Percentiles rank a stretch among this genome's conserved stretches.
These are phyloP conservation scores for Pestalotiopsis fici DNA, from an alignment of 2,329 filamentous ascomycete genomes.

Conservation along the genomic window DNA sequence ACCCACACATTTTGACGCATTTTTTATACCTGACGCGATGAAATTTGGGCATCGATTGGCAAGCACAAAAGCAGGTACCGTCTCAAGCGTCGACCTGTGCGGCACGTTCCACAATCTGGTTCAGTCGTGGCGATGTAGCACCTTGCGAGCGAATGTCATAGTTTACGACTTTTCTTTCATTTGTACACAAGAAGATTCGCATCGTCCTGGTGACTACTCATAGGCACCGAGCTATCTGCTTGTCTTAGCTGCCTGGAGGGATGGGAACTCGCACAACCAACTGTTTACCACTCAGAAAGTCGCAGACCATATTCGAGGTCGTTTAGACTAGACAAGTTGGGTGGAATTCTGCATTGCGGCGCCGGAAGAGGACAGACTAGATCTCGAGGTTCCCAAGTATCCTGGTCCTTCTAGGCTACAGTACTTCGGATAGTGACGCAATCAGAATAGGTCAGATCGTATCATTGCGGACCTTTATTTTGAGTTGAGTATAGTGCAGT, in stretches of 20 bases:
- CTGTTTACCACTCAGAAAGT: background rate
- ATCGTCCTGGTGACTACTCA: slow-evolving; percentile 18
- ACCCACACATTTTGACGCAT: slow-evolving; percentile 7
- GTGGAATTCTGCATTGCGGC: background rate
- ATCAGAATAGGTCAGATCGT: background rate
- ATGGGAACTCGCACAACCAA: background rate
- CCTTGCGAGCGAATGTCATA: slow-evolving; percentile 24
- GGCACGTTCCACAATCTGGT: slow-evolving; percentile 27
- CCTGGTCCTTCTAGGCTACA: background rate
- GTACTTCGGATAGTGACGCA: background rate
- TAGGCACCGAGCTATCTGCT: slow-evolving; percentile 17
- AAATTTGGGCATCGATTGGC: slow-evolving; percentile 12
- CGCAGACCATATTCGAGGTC: background rate
- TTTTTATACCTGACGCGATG: slow-evolving; percentile 15
- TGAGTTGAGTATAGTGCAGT: background rate
- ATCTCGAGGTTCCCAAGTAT: background rate
- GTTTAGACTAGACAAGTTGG: background rate
- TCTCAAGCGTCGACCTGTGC: slow-evolving; percentile 23
- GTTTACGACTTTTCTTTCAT: slow-evolving; percentile 20
- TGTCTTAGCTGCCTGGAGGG: slow-evolving; percentile 9
- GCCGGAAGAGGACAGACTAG: background rate
- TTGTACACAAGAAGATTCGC: slow-evolving; percentile 26
- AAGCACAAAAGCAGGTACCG: background rate
- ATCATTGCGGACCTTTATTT: background rate
- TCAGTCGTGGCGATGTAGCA: slow-evolving; percentile 25